A percentile compares a stretch with the other conserved stretches of the same genome.
Conservation (phyloP, 2,329 filamentous ascomycete genomes). For the Escovopsis weberi region DNA sequence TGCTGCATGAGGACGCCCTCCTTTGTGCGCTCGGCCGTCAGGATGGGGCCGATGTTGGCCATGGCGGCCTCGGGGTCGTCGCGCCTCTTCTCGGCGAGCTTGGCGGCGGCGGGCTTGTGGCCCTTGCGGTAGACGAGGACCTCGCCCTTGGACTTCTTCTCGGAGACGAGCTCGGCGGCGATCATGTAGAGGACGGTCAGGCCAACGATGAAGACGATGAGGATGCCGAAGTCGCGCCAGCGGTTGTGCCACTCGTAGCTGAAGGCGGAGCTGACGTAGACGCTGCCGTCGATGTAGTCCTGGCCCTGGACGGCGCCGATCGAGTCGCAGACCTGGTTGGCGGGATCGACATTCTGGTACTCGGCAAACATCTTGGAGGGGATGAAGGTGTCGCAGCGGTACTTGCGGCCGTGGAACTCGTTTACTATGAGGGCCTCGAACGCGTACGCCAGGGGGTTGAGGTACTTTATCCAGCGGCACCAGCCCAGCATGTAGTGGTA, state of each 20-base stretch:
- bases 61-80: slow-evolving; percentile 42
- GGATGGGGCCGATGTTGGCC: slow-evolving; percentile 32
- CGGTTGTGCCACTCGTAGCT: slow-evolving; percentile 42
- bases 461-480: slow-evolving; percentile 72
- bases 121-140: slow-evolving; percentile 61
- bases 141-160: slow-evolving; percentile 60
- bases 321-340: slow-evolving; percentile 40
- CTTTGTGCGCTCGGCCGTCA: slow-evolving; percentile 28
- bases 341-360: slow-evolving; percentile 14
- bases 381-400: slow-evolving; percentile 33
- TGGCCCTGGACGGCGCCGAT: slow-evolving; percentile 43
- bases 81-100: slow-evolving; percentile 45
- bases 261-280: slow-evolving; percentile 40
- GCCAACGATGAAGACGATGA: slow-evolving; percentile 49
- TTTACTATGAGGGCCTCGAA: slow-evolving; percentile 75
- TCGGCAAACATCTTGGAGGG: slow-evolving; percentile 18
- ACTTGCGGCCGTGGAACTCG: slow-evolving; percentile 58
- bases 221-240: slow-evolving; percentile 60
- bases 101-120: slow-evolving; percentile 42
- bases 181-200: slow-evolving; percentile 48
- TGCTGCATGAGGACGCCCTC: slow-evolving; percentile 34
- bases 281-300: slow-evolving; percentile 38
- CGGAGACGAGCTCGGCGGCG: slow-evolving; percentile 50
- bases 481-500: slow-evolving; percentile 60
- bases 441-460: slow-evolving; percentile 65